phyloP scores from a whole-genome alignment of 768 basidiomycete species.

The Termitomyces sp. region DNA sequence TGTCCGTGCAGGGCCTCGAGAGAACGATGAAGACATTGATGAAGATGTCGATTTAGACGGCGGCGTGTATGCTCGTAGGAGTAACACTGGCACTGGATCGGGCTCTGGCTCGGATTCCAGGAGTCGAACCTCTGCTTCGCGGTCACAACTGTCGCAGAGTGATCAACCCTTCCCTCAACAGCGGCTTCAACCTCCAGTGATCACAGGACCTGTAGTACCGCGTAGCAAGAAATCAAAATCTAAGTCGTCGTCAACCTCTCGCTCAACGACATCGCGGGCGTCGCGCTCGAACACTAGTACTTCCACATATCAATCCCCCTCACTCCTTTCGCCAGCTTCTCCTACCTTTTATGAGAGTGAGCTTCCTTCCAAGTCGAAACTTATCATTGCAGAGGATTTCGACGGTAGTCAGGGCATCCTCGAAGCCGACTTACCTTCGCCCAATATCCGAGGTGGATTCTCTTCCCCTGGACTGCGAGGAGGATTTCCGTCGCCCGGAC shows the following conservation, averaged over 20 bases:
- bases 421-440: slow-evolving; percentile 14
- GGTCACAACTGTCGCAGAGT: slow-evolving; percentile 16
- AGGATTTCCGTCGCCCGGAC: slow-evolving; percentile 10
- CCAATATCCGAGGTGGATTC: slow-evolving; percentile 6
- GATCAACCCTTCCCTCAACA: slow-evolving; percentile 5
- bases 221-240: slow-evolving; percentile 25
- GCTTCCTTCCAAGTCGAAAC: slow-evolving; percentile 2
- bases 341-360: slow-evolving; percentile 25
- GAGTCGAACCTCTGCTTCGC: slow-evolving; percentile 57
- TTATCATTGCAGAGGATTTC: slow-evolving; percentile 10
- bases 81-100: slow-evolving; percentile 26
- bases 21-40: slow-evolving; percentile 37
- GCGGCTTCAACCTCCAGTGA: background rate
- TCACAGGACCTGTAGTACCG: background rate
- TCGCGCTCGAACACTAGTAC: slow-evolving; percentile 28
- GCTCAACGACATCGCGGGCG: slow-evolving; percentile 19
- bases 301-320: slow-evolving; percentile 43
- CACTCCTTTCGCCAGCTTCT: slow-evolving; percentile 39
- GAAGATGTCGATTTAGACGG: slow-evolving; percentile 60
- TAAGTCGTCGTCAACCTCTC: slow-evolving; percentile 31
- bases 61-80: slow-evolving; percentile 44
- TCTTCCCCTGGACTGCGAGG: slow-evolving; percentile 8
- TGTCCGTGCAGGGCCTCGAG: slow-evolving; percentile 2
- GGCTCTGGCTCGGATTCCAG: slow-evolving; percentile 57
- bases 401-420: slow-evolving; percentile 17